Conservation (phyloP, 257 asterid genomes). For the Knoxia roxburghii region DNA sequence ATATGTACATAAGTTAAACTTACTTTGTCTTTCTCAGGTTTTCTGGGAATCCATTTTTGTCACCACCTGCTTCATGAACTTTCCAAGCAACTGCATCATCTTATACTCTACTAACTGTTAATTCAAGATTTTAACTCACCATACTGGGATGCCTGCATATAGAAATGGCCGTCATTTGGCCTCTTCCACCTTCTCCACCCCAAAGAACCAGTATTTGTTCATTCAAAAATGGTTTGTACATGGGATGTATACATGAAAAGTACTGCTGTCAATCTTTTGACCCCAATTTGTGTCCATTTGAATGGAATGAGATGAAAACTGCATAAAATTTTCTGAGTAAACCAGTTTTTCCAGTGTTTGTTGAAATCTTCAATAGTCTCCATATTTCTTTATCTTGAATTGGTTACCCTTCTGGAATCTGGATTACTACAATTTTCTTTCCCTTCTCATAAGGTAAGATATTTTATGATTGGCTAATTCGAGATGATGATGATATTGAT, state of each 20-base stretch:
- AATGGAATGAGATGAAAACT: conserved; percentile 7
- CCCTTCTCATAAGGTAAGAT: no score
- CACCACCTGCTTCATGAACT: conserved; percentile 38
- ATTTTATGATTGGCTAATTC: no score
- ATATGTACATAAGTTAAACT: not conserved
- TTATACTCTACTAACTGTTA: conserved; percentile 3
- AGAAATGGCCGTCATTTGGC: conserved; percentile 5
- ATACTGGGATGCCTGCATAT: conserved; percentile 4
- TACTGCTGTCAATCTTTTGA: not conserved
- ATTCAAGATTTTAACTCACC: conserved; percentile 7
- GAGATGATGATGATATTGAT: no score
- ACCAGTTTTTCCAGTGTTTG: not conserved
- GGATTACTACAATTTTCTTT: not conserved
- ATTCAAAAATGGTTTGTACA: conserved; percentile 5
- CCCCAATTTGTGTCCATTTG: conserved; percentile 11
- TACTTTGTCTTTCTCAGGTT: conserved; percentile 34
- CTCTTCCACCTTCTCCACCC: not conserved
- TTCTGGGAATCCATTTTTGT: conserved; percentile 71
- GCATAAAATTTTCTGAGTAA: not conserved
- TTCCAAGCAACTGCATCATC: conserved; percentile 6
- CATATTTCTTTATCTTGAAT: not conserved
- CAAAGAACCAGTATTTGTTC: conserved; percentile 9
- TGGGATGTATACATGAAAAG: not conserved
- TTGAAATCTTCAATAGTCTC: no score
- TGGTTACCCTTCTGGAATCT: not conserved